phyloP scores from a whole-genome alignment of 1,139 yeast species.

The Saccharomyces hybrid region DNA sequence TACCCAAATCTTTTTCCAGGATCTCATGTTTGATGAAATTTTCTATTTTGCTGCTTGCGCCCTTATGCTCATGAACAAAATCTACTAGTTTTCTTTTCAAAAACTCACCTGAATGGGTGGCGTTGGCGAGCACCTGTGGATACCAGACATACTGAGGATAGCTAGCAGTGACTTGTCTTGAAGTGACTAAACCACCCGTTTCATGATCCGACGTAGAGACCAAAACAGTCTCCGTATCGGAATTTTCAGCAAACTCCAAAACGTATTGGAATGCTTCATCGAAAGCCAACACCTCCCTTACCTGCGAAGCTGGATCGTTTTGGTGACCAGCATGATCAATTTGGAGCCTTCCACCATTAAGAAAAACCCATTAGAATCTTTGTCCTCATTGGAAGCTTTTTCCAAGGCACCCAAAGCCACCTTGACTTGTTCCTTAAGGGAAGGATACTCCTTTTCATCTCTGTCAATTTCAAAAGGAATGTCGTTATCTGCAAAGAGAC shows the following conservation, averaged over 20 bases:
- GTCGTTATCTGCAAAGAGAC: constrained; percentile 60
- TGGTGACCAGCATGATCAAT: constrained; percentile 90
- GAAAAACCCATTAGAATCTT: constrained; percentile 72
- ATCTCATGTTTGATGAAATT: constrained; percentile 45
- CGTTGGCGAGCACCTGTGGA: constrained; percentile 59
- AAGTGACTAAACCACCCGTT: constrained; percentile 77
- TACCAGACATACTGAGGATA: constrained; percentile 71
- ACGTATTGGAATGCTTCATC: constrained; percentile 70
- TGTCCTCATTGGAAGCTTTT: constrained; percentile 42
- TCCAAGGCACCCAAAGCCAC: constrained; percentile 62
- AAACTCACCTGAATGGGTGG: constrained; percentile 67
- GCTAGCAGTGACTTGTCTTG: constrained; percentile 55
- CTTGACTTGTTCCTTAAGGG: constrained; percentile 62
- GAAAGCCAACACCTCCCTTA: constrained; percentile 65
- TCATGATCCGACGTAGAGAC: constrained; percentile 84
- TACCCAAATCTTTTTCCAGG: constrained; percentile 51
- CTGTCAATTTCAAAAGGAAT: constrained; percentile 80
- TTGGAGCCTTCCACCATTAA: constrained; percentile 72
- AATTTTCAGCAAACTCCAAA: constrained; percentile 50
- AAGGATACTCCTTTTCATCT: constrained; percentile 49
- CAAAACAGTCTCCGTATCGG: constrained; percentile 64
- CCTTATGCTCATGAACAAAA: constrained; percentile 29
- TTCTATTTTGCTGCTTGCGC: constrained; percentile 22
- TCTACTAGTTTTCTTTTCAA: constrained; percentile 38
- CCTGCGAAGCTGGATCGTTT: constrained; percentile 86